A percentile compares a stretch with the other conserved stretches of the same genome.
Evolutionary conservation across 2,329 filamentous ascomycete species (phyloP).

Genomic region (Claviceps africana): DNA sequence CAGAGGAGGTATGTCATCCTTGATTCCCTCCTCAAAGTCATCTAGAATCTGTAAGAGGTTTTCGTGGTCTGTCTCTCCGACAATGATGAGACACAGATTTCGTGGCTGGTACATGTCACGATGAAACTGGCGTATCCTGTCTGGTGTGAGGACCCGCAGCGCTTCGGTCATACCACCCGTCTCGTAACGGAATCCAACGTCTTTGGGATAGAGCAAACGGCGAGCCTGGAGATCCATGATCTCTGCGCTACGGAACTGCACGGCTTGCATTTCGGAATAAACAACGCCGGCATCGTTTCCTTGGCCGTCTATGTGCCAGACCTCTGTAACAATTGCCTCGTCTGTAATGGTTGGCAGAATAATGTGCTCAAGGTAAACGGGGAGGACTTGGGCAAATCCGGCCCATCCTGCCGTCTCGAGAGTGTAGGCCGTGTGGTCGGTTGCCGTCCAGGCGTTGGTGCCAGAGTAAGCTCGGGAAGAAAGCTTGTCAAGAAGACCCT

Average conservation of each 20-base stretch:
- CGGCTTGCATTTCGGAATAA: conserved; percentile 97
- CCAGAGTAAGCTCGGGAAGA: conserved; percentile 84
- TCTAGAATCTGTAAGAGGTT: conserved; percentile 72
- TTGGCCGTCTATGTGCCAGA: conserved; percentile 85
- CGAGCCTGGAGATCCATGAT: conserved; percentile 78
- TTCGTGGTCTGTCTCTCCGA: conserved; percentile 79
- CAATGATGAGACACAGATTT: conserved; percentile 79
- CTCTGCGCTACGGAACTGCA: conserved; percentile 71
- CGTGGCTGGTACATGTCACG: conserved; percentile 96
- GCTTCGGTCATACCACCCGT: conserved; percentile 97
- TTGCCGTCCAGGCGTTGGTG: conserved; percentile 95
- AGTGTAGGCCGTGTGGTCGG: conserved; percentile 92
- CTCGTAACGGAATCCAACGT: conserved; percentile 88
- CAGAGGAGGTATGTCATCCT: conserved; percentile 64
- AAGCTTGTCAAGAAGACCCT: conserved; percentile 87
- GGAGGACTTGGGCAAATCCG: conserved; percentile 85
- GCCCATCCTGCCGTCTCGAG: conserved; percentile 94
- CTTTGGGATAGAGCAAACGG: conserved; percentile 71
- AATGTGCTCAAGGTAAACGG: conserved; percentile 89
- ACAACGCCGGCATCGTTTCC: conserved; percentile 95
- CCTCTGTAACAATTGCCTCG: conserved; percentile 84
- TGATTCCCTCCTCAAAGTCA: conserved; percentile 74
- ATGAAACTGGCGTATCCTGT: conserved; percentile 89
- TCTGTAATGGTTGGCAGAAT: conserved; percentile 86
- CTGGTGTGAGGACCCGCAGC: conserved; percentile 68